Evolutionary conservation across 768 basidiomycete genomes (phyloP).

Genomic region (Trametes cubensis): DNA sequence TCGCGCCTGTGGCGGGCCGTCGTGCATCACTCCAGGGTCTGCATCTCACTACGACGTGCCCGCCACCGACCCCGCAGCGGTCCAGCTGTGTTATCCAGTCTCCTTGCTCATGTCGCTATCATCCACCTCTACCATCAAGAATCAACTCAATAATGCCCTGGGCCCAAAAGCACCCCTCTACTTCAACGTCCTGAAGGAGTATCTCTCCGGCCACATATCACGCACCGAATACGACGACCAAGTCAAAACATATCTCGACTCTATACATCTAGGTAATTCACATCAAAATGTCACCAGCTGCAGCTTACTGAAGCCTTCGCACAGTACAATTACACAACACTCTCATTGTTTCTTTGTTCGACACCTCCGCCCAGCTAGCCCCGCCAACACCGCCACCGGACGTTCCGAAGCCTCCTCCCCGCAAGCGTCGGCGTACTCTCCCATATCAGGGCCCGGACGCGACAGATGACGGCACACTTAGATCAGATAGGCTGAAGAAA

Average conservation of each 20-base stretch:
- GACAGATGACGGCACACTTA: slow-evolving; percentile 53
- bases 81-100: not conserved
- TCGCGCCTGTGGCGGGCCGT: slow-evolving; percentile 2
- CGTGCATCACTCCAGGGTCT: not conserved
- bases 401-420: slow-evolving; percentile 60
- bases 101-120: slow-evolving; percentile 64
- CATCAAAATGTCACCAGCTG: not conserved
- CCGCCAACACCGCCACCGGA: slow-evolving; percentile 68
- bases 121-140: slow-evolving; percentile 73
- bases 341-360: slow-evolving; percentile 80
- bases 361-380: slow-evolving; percentile 72
- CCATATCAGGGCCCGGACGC: slow-evolving; percentile 72
- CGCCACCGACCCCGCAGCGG: not conserved
- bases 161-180: slow-evolving; percentile 63
- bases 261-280: slow-evolving; percentile 4
- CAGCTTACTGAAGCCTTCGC: not conserved
- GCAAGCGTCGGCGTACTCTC: slow-evolving; percentile 67
- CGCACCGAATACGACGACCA: slow-evolving; percentile 77
- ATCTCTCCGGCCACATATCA: slow-evolving; percentile 68
- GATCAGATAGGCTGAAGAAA: slow-evolving; percentile 67
- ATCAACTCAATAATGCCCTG: slow-evolving; percentile 62
- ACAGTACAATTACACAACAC: slow-evolving; percentile 82
- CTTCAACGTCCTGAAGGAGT: slow-evolving; percentile 65
- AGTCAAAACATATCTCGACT: slow-evolving; percentile 56
- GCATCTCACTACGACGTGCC: not conserved